Percentiles rank a stretch among this genome's conserved stretches.
Evolutionary conservation across 345 rosid genomes (phyloP).

Genomic region (Aquilaria sinensis): DNA sequence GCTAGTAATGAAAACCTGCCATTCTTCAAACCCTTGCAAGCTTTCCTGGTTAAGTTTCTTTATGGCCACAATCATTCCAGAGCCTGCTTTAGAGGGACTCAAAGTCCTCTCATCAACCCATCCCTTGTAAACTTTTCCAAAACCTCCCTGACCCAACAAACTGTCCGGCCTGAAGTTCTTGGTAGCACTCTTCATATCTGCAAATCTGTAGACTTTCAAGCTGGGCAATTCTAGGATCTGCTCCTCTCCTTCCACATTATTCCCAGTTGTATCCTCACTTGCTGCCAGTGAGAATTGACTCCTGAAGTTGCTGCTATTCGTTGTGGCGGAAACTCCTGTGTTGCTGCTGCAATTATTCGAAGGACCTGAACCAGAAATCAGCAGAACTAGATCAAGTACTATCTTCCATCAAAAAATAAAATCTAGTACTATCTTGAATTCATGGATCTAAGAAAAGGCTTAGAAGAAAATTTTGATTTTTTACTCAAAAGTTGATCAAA

Average conservation of each 20-base stretch:
- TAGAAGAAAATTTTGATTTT: not conserved
- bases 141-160: conserved; percentile 77
- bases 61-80: conserved; percentile 66
- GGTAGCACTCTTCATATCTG: conserved; percentile 55
- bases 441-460: not conserved
- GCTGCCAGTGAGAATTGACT: conserved; percentile 41
- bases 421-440: not conserved
- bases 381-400: not conserved
- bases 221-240: conserved; percentile 25
- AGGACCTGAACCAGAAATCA: conserved; percentile 8
- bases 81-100: conserved; percentile 49
- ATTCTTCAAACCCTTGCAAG: conserved; percentile 64
- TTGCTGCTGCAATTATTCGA: conserved; percentile 24
- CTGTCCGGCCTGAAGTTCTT: conserved; percentile 57
- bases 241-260: conserved; percentile 21
- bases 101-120: conserved; percentile 64
- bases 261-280: conserved; percentile 27
- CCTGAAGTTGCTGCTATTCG: conserved; percentile 28
- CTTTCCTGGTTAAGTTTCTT: conserved; percentile 68
- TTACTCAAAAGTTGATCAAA: not conserved
- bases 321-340: conserved; percentile 25
- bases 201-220: conserved; percentile 50
- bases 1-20: conserved; percentile 48
- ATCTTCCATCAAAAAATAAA: not conserved
- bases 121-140: conserved; percentile 79